A percentile compares a stretch with the other conserved stretches of the same genome.
Evolutionary conservation across 2,329 filamentous ascomycete species (phyloP).

Genomic region (Dactylonectria estremocensis): DNA sequence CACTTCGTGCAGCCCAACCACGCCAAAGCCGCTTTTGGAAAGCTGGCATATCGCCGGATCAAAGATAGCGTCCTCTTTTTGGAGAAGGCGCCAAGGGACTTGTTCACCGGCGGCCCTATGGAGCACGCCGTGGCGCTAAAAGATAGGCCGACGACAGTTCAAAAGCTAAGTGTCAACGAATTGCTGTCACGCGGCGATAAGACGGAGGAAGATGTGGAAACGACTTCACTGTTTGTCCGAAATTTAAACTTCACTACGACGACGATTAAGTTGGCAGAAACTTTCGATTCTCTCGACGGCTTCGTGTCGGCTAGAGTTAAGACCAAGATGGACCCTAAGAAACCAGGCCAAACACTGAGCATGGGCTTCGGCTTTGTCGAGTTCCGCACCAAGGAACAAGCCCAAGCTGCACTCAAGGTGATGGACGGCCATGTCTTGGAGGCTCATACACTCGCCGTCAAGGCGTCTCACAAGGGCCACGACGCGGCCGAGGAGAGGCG

Average conservation of each 20-base stretch:
- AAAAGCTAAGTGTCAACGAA: slow-evolving; percentile 79
- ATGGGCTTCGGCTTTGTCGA: slow-evolving; percentile 99
- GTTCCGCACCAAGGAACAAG: slow-evolving; percentile 84
- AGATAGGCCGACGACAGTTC: slow-evolving; percentile 60
- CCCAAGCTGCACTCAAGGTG: slow-evolving; percentile 83
- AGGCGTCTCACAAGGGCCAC: slow-evolving; percentile 87
- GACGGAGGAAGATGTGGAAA: slow-evolving; percentile 70
- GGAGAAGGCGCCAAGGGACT: slow-evolving; percentile 90
- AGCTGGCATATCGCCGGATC: slow-evolving; percentile 89
- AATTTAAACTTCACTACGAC: slow-evolving; percentile 95
- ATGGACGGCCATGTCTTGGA: slow-evolving; percentile 94
- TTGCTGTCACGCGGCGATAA: slow-evolving; percentile 73
- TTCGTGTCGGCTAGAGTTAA: slow-evolving; percentile 93
- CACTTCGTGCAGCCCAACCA: slow-evolving; percentile 86
- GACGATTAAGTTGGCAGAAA: slow-evolving; percentile 80
- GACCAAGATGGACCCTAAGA: slow-evolving; percentile 94
- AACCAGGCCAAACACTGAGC: slow-evolving; percentile 87
- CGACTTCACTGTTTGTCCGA: slow-evolving; percentile 90
- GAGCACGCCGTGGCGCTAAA: slow-evolving; percentile 50
- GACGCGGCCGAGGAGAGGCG: slow-evolving; percentile 91
- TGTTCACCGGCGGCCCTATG: slow-evolving; percentile 69
- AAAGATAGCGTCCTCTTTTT: slow-evolving; percentile 93
- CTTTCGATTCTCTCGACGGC: slow-evolving; percentile 86
- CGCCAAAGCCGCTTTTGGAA: slow-evolving; percentile 86
- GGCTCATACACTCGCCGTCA: slow-evolving; percentile 87